These are phyloP conservation scores for Boletus subparvulus DNA, from an alignment of 768 basidiomycete genomes.

Conservation along the genomic window DNA sequence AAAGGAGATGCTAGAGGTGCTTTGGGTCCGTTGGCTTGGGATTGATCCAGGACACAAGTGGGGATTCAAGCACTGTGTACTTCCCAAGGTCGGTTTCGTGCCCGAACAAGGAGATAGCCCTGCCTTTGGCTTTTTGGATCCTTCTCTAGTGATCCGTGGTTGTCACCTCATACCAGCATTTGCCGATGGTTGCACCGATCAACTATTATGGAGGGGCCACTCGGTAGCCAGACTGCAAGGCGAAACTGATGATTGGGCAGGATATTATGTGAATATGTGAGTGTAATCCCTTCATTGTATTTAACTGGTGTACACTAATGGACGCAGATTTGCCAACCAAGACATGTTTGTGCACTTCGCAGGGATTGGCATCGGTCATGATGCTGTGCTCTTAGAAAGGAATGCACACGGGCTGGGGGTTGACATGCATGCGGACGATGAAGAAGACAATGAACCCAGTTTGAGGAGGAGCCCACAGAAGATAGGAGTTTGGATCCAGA, in stretches of 20 bases:
- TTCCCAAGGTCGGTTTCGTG: neutral
- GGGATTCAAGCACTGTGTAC: neutral
- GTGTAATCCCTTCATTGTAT: neutral
- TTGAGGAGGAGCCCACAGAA: neutral
- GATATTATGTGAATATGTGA: conserved; percentile 2
- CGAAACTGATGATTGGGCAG: neutral
- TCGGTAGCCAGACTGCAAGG: neutral
- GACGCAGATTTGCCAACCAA: neutral
- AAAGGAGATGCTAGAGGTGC: neutral
- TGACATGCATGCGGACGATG: neutral
- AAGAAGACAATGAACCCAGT: neutral
- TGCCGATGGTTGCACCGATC: neutral
- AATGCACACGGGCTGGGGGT: neutral
- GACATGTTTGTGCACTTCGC: conserved; percentile 8
- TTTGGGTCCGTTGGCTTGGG: conserved; percentile 4
- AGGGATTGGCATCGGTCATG: conserved; percentile 5
- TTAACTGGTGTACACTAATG: neutral
- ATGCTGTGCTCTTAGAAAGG: neutral
- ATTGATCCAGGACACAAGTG: neutral
- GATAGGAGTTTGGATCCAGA: neutral
- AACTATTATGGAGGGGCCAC: neutral
- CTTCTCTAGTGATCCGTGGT: neutral
- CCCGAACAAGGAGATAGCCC: neutral
- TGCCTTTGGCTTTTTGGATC: neutral
- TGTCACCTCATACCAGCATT: neutral